Evolutionary conservation across 2,329 filamentous ascomycete species (phyloP), one percentile per base, ranked within the genome.

Genomic region (Dactylellina haptotyla): DNA sequence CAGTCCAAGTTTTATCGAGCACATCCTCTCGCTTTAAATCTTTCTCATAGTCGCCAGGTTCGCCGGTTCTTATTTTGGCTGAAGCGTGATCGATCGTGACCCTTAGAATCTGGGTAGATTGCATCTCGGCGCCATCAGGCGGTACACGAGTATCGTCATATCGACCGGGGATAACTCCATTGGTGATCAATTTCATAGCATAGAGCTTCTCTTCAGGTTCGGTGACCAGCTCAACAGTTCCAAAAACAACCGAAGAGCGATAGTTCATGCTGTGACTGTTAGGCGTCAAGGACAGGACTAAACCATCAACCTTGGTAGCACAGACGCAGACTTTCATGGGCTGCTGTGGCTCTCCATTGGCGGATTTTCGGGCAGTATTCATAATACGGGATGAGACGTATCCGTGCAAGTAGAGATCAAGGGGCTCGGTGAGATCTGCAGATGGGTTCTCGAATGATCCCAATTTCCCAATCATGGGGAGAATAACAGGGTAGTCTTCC

Each of bases 391-490:
- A 88, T 71, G 88, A 91, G 77, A 94, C 89, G 80, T 94, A 96
- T 79, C 92, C 92, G 81, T 96, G 92, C 5, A 96, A 85, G 80
- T 96, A 96, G 75, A 90, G 85, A 67, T 93, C 89, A 3, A 92
- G 83, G 0, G 89, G 87, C 76, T 92, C 88, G 56, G 85, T 84
- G 16, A 86, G 80, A 58, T 84, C 83, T 14, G 87, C 84, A 61
- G 85, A 88, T 3, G 89, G 89, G 69, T 83, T 82, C 6, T 84
- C 84, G 79, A 89, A 95, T 23, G 88, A 90, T 10, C 88, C 90
- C 85, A 95, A 90, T 77, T 91, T 88, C 57, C 91, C 91, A 78
- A 96, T 91, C 91, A 96, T 94, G 74, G 92, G 92, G 1, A 96
- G 84, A 61, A 89, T 88, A 57, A 87, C 86, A 2, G 92, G 91